These are phyloP conservation scores for Thuidium tamariscinum DNA, from an alignment of 225 moss, liverwort and hornwort species.

Conservation along the genomic window DNA sequence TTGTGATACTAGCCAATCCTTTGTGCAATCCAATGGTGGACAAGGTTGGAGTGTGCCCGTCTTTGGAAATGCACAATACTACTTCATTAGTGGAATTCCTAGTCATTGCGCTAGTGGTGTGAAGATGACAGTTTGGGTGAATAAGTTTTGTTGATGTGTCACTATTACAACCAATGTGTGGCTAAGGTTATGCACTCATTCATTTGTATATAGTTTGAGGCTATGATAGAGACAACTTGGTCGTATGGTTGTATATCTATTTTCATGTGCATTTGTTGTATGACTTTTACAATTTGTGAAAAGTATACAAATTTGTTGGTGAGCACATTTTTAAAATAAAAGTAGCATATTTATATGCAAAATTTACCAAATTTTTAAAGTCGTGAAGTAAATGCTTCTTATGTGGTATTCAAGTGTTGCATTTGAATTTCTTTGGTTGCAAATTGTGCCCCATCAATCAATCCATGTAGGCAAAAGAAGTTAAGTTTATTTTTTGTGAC, in stretches of 20 bases:
- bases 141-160: neutral
- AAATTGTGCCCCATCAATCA: accelerated
- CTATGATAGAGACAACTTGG: neutral
- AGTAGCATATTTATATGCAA: neutral
- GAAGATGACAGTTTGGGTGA: neutral
- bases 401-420: neutral
- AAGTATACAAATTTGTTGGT: neutral
- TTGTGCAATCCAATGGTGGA: neutral
- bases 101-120: neutral
- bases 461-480: accelerated
- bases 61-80: neutral
- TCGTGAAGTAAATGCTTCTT: neutral
- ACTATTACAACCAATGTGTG: neutral
- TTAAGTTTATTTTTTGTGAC: accelerated
- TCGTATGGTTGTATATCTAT: neutral
- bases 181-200: neutral
- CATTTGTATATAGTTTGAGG: neutral
- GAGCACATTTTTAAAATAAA: neutral
- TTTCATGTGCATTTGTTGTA: neutral
- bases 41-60: neutral
- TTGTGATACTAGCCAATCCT: neutral
- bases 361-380: neutral
- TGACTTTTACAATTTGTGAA: neutral
- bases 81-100: neutral
- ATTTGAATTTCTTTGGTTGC: neutral